Base-by-base conservation (phyloP, 441 rosid species). In the Pelargonium australe region DNA sequence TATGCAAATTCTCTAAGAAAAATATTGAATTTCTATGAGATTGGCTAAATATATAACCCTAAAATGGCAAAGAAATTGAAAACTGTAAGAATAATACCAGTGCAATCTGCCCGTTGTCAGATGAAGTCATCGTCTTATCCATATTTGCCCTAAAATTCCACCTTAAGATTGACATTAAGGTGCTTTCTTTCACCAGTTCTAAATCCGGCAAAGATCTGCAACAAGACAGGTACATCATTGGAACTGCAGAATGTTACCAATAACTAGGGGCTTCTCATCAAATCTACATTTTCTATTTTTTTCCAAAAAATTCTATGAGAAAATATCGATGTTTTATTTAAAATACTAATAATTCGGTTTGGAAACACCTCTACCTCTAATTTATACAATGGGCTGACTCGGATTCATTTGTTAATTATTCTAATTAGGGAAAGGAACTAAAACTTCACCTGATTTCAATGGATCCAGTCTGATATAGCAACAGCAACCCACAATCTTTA, bases 101-200 rank as follows among this genome's bases (percentile, higher is more conserved):
- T 7, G 81, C 65, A 66, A 88, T 79, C 72, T 78, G 79, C 14
- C 81, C 81, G 70, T 81, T 69, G 68, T 80, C 86, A 51, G 76
- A 77, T 41, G 77, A 79, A 69, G 81, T 80, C 73, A 85, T 81
- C 25, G 76, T 79, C 78, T 81, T 80, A 77, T 81, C 85, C 82
- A 85, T 80, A 74, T 82, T 86, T 78, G 87, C 80, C 75, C 78
- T 81, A 72, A 78, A 86, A 73, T 76, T 88, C 89, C 93, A 88
- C 78, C 87, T 83, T 53, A 88, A 78, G 63, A 83, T 75, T 68
- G 87, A 80, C 82, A 78, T 75, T 70, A 83, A 73, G 16, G 93
- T 82, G 76, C 75, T 80, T 76, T 83, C 87, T 70, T 81, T 78
- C 76, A 83, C 79, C 86, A 88, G 67, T 63, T 81, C 82, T 64